Evolutionary conservation across 257 asterid genomes (phyloP).

Genomic region (Salvia rosmarinus): DNA sequence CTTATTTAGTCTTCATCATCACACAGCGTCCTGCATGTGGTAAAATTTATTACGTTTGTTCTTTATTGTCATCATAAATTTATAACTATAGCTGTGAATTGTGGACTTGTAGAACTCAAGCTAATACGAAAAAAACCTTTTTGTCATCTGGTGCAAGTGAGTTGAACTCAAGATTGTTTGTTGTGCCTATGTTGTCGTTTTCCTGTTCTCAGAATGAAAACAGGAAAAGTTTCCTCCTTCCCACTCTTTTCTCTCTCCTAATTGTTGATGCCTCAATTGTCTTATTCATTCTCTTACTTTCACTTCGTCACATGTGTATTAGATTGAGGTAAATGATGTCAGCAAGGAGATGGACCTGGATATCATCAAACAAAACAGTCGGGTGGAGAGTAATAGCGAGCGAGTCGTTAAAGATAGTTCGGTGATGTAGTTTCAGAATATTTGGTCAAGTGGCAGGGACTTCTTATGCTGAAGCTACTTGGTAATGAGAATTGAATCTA

Average conservation of each 20-base stretch:
- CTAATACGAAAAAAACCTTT: too few species aligned
- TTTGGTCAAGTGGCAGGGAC: conserved; percentile 97
- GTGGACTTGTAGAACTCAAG: too few species aligned
- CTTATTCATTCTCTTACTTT: conserved; percentile 23
- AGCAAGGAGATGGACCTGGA: conserved; percentile 99
- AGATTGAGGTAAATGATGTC: conserved; percentile 99
- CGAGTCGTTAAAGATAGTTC: conserved; percentile 72
- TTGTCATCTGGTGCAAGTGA: background rate
- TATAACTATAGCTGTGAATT: too few species aligned
- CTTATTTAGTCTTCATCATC: too few species aligned
- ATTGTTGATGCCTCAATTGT: conserved; percentile 13
- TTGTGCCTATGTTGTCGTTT: background rate
- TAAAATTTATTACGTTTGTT: too few species aligned
- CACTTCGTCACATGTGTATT: conserved; percentile 30
- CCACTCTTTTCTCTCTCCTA: background rate
- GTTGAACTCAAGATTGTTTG: conserved; percentile 10
- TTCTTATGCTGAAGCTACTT: conserved; percentile 99
- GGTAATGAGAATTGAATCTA: conserved; percentile 50
- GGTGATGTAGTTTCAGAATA: conserved; percentile 92
- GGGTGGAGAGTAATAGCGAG: conserved; percentile 95
- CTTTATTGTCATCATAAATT: too few species aligned
- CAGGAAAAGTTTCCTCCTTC: conserved; percentile 2
- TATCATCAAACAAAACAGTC: conserved; percentile 89
- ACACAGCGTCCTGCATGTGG: too few species aligned
- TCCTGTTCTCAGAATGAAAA: background rate